Percentiles rank a stretch among this genome's conserved stretches.
These are phyloP conservation scores for Xylaria sp. DNA, from an alignment of 2,329 filamentous ascomycete species.

Conservation along the genomic window DNA sequence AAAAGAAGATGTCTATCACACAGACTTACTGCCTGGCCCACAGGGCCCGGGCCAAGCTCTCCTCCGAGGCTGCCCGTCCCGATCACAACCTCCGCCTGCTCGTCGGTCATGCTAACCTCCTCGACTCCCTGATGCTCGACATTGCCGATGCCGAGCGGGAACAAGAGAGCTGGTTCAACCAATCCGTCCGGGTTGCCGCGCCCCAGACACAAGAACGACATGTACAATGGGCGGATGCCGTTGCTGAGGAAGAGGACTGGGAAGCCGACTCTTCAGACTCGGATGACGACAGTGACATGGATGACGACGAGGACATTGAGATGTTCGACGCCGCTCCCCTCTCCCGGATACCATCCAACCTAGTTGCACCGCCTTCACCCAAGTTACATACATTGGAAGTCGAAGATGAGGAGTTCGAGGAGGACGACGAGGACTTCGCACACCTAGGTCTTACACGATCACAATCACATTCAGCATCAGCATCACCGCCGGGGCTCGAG, in stretches of 20 bases:
- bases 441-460: conserved; percentile 75
- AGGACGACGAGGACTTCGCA: conserved; percentile 66
- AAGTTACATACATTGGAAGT: conserved; percentile 52
- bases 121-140: conserved; percentile 92
- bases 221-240: conserved; percentile 87
- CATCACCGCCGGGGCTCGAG: conserved; percentile 75
- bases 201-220: conserved; percentile 70
- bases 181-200: conserved; percentile 82
- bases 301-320: conserved; percentile 67
- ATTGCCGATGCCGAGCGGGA: conserved; percentile 94
- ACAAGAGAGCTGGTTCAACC: conserved; percentile 98
- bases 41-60: conserved; percentile 96
- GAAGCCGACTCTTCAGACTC: conserved; percentile 70
- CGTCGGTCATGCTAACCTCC: conserved; percentile 97
- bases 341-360: conserved; percentile 56
- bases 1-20: conserved; percentile 95
- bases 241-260: conserved; percentile 74
- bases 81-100: conserved; percentile 96
- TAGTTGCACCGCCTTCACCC: conserved; percentile 44
- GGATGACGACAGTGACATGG: conserved; percentile 62
- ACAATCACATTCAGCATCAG: conserved; percentile 69
- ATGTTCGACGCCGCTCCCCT: conserved; percentile 62
- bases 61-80: conserved; percentile 84
- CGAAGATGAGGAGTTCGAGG: conserved; percentile 55
- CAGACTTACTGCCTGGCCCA: conserved; percentile 99